phyloP scores from a whole-genome alignment of 2,329 filamentous ascomycete species.

The Triangularia verruculosa region DNA sequence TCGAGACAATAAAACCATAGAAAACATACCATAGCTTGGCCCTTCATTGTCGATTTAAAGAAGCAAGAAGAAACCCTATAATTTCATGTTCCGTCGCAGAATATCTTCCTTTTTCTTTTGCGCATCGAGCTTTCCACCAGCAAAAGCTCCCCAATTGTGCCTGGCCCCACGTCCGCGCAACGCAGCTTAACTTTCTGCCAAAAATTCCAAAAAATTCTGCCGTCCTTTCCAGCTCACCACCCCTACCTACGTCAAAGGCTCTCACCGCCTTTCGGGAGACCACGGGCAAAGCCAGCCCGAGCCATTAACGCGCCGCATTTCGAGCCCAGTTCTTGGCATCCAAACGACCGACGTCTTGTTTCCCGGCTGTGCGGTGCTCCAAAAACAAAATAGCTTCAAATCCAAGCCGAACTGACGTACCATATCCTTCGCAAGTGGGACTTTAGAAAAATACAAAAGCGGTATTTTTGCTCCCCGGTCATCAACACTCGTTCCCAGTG shows the following conservation, averaged over 20 bases:
- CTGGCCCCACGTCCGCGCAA: slow-evolving; percentile 30
- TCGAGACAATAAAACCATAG: neutral
- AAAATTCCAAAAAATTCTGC: slow-evolving; percentile 41
- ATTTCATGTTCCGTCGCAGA: slow-evolving; percentile 6
- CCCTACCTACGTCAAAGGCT: slow-evolving; percentile 15
- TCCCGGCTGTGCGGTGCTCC: neutral
- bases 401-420: slow-evolving; percentile 7
- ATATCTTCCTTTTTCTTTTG: neutral
- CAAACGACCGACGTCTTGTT: neutral
- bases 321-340: slow-evolving; percentile 19
- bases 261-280: slow-evolving; percentile 46
- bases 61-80: neutral
- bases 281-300: slow-evolving; percentile 27
- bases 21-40: slow-evolving; percentile 13
- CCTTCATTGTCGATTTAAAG: slow-evolving; percentile 10
- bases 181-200: neutral
- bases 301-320: slow-evolving; percentile 14
- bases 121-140: neutral
- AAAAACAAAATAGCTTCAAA: slow-evolving; percentile 11
- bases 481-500: neutral
- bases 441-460: neutral
- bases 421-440: neutral
- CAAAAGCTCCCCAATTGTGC: slow-evolving; percentile 34
- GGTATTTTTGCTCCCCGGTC: neutral
- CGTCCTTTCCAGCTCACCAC: slow-evolving; percentile 26